Evolutionary conservation across 2,329 filamentous ascomycete species (phyloP).

Genomic region (Zasmidium citrigriseum): DNA sequence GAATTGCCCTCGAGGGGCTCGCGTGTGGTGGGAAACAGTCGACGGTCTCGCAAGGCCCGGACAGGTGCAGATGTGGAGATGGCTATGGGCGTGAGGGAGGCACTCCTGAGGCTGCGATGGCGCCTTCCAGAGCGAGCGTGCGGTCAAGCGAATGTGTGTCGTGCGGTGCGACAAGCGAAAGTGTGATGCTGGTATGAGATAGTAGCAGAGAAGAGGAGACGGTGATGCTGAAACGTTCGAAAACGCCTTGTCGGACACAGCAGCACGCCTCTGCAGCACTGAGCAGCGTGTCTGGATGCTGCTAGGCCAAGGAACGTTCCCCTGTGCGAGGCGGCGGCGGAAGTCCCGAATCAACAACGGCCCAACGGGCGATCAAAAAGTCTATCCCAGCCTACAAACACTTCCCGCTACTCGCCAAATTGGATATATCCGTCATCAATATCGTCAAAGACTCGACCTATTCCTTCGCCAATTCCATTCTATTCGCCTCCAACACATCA

Average conservation of each 20-base stretch:
- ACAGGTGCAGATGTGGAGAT: not conserved
- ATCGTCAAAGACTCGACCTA: too few species aligned
- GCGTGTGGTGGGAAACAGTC: not conserved
- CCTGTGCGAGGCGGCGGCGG: too few species aligned
- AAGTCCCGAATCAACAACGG: too few species aligned
- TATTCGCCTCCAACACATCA: too few species aligned
- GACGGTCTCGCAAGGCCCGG: conserved; percentile 8
- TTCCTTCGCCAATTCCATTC: not conserved
- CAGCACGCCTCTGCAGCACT: not conserved
- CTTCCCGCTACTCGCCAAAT: not conserved
- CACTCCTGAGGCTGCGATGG: too few species aligned
- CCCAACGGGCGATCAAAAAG: not conserved
- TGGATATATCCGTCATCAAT: not conserved
- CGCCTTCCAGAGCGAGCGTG: conserved; percentile 1
- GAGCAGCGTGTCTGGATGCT: too few species aligned
- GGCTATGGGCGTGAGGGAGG: not conserved
- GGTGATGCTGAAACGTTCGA: not conserved
- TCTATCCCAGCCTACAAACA: not conserved
- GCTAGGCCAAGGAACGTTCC: too few species aligned
- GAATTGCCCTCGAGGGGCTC: conserved; percentile 24
- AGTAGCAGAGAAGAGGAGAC: not conserved
- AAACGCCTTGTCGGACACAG: not conserved
- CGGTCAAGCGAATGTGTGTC: conserved; percentile 13
- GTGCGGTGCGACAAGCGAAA: conserved; percentile 13
- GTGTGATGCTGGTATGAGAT: conserved; percentile 1